These are phyloP conservation scores for Oidiodendron maius DNA, from an alignment of 495 filamentous ascomycete species.

Conservation along the genomic window DNA sequence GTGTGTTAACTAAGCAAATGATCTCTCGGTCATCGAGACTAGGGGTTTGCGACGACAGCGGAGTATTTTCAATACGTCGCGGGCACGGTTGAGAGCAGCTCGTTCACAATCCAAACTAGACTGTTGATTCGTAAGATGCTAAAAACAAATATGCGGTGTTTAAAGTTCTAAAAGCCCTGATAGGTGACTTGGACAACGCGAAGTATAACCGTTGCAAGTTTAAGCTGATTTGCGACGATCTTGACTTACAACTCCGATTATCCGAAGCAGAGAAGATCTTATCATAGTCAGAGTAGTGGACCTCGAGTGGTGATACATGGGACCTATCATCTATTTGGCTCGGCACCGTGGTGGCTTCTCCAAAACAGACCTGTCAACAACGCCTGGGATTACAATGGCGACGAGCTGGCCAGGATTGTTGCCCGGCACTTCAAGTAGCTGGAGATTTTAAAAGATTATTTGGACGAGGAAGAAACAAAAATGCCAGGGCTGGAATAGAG, in stretches of 20 bases:
- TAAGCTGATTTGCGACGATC: conserved; percentile 31
- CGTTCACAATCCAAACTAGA: conserved; percentile 27
- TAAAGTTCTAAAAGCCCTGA: conserved; percentile 2
- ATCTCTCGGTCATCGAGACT: conserved; percentile 25
- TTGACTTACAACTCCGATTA: conserved; percentile 32
- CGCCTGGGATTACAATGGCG: conserved; percentile 8
- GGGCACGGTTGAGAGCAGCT: conserved; percentile 30
- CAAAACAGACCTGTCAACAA: conserved; percentile 2
- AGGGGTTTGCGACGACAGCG: conserved; percentile 24
- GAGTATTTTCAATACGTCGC: conserved; percentile 29
- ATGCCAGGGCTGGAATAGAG: conserved; percentile 18
- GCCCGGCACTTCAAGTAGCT: conserved; percentile 26
- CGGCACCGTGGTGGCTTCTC: conserved; percentile 29
- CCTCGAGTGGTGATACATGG: conserved; percentile 31
- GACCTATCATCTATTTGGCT: conserved; percentile 31
- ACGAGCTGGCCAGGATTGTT: conserved; percentile 20
- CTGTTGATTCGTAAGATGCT: conserved; percentile 14
- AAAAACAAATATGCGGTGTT: conserved; percentile 19
- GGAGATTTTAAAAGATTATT: conserved; percentile 24
- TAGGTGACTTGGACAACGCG: neutral
- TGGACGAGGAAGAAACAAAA: conserved; percentile 31
- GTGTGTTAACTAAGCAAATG: conserved; percentile 2
- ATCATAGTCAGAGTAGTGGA: conserved; percentile 31
- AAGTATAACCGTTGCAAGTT: conserved; percentile 21
- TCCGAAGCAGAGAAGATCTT: conserved; percentile 17